Evolutionary conservation across 2,329 filamentous ascomycete species (phyloP), one percentile per base, ranked within the genome.

Genomic region (Alternaria infectoria): DNA sequence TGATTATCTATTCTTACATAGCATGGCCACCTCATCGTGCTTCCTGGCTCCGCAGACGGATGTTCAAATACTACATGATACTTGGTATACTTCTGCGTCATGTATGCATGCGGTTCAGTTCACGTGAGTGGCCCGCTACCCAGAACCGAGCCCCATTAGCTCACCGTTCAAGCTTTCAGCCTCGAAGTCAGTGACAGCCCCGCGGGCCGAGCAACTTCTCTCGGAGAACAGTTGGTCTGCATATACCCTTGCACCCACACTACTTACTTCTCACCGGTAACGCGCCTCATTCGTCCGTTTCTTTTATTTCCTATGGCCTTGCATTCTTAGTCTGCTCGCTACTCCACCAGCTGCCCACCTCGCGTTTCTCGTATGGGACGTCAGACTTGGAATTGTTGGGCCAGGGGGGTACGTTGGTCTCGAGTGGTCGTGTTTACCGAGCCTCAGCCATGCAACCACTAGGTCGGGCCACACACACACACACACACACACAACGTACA

Each of bases 121-220:
- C 61, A 63, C 51, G 56, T 63, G 61, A n/a, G 10, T 46, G 44
- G 25, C 9, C 36, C 32, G 30, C 19, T 26, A n/a, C n/a, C 17
- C 21, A 19, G 25, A 45, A 44, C 45, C n/a, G 17, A 51, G 9
- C 49, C 40, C 25, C 28, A 19, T 45, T 47, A 55, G 45, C 61
- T 45, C 13, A 23, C 6, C 30, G 19, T 50, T n/a, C 19, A 51
- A 19, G 19, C 26, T 26, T 49, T 25, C 54, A 58, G 55, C 25
- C 30, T 40, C 23, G 44, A 15, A 28, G 25, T 36, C 51, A 13
- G 7, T 28, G 52, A 17, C 19, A 52, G 30, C 12, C 21, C 49
- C 49, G 44, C 50, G 50, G 60, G 50, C 44, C 51, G 36, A 63
- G 26, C 36, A 19, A 45, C 45, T 3, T 26, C 25, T 54, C 32